These are phyloP conservation scores for Claviceps digitariae DNA, from an alignment of 2,329 filamentous ascomycete genomes.

Conservation along the genomic window DNA sequence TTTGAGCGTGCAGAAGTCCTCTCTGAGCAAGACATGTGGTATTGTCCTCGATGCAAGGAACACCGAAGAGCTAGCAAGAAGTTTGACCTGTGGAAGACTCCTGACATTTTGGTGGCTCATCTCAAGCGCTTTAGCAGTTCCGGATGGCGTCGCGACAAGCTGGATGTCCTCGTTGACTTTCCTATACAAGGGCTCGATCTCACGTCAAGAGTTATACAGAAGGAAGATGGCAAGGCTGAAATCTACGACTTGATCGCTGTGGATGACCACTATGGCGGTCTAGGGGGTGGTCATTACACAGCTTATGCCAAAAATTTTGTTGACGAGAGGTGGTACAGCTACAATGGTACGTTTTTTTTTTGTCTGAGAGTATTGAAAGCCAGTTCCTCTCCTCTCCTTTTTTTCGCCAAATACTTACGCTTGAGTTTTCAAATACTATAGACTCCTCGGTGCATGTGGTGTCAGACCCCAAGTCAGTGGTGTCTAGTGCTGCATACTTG, in stretches of 20 bases:
- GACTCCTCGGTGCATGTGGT: slow-evolving; percentile 60
- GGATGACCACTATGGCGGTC: slow-evolving; percentile 86
- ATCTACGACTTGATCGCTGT: slow-evolving; percentile 91
- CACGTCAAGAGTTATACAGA: slow-evolving; percentile 62
- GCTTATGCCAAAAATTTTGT: slow-evolving; percentile 88
- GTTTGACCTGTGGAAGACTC: slow-evolving; percentile 92
- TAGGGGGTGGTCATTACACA: slow-evolving; percentile 93
- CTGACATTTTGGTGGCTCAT: slow-evolving; percentile 89
- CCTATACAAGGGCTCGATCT: slow-evolving; percentile 80
- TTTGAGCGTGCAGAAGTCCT: slow-evolving; percentile 89
- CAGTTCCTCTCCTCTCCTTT: neutral
- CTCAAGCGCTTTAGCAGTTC: slow-evolving; percentile 89
- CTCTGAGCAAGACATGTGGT: slow-evolving; percentile 95
- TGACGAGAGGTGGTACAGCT: slow-evolving; percentile 85
- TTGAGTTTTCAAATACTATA: slow-evolving; percentile 20
- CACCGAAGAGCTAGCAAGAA: slow-evolving; percentile 88
- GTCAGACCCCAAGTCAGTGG: slow-evolving; percentile 45
- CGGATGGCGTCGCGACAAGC: slow-evolving; percentile 72
- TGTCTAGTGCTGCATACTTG: slow-evolving; percentile 73
- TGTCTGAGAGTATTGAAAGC: too few relatives aligned
- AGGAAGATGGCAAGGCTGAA: slow-evolving; percentile 67
- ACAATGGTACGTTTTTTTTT: slow-evolving; percentile 58
- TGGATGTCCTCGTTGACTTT: slow-evolving; percentile 84
- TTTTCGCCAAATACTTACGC: neutral
- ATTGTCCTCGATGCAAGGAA: slow-evolving; percentile 91